A percentile compares a stretch with the other conserved stretches of the same genome.
Evolutionary conservation across 1,284 basidiomycete species (phyloP).

Genomic region (Austroboletus niveus): DNA sequence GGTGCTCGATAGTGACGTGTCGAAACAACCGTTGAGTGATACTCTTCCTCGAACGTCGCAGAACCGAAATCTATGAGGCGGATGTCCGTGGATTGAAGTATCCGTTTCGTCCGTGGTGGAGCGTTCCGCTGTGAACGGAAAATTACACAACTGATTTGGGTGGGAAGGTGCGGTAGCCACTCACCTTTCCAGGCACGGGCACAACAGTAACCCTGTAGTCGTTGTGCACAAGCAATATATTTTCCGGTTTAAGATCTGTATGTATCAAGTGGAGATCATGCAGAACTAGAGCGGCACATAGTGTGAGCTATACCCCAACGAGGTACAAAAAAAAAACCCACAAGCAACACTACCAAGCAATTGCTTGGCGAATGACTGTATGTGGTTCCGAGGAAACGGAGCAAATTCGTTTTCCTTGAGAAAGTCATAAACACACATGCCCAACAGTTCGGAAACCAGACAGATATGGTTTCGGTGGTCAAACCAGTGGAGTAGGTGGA

Average conservation of each 20-base stretch:
- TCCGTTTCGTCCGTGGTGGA: conserved; percentile 62
- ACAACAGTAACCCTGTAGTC: conserved; percentile 64
- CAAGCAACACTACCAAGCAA: conserved; percentile 93
- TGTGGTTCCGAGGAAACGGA: conserved; percentile 94
- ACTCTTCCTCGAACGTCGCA: conserved; percentile 97
- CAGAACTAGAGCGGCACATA: conserved; percentile 58
- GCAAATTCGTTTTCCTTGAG: conserved; percentile 97
- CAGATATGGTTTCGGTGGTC: conserved; percentile 98
- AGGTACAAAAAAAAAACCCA: conserved; percentile 51
- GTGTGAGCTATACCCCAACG: conserved; percentile 11
- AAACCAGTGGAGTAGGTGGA: conserved; percentile 93
- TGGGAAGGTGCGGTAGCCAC: conserved; percentile 12
- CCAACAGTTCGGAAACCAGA: conserved; percentile 93
- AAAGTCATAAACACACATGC: conserved; percentile 99
- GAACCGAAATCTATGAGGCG: conserved; percentile 98
- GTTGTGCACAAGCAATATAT: conserved; percentile 92
- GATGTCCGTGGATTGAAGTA: conserved; percentile 89
- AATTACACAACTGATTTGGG: conserved; percentile 9
- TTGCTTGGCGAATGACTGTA: conserved; percentile 94
- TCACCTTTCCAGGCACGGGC: conserved; percentile 58
- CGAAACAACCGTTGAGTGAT: conserved; percentile 96
- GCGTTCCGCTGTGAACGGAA: conserved; percentile 52
- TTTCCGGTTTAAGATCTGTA: conserved; percentile 98
- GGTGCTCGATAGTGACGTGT: conserved; percentile 99
- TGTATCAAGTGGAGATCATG: conserved; percentile 92